Evolutionary conservation across 192 early-diverging fungal genomes (phyloP).

Genomic region (Umbelopsis vinacea): DNA sequence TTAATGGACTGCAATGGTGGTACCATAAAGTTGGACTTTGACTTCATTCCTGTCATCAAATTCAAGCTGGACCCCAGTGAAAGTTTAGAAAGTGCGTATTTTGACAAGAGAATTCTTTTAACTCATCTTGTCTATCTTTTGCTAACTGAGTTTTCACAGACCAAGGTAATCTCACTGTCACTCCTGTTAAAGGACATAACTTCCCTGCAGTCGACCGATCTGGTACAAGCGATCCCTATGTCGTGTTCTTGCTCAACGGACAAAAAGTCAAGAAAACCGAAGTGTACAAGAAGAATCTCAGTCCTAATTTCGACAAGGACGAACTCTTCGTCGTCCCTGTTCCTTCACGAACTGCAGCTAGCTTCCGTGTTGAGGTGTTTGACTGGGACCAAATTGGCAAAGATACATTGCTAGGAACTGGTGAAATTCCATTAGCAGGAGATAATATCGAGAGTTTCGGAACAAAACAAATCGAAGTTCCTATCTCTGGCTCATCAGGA

Average conservation of each 20-base stretch:
- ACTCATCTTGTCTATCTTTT: not conserved
- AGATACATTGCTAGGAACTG: conserved; percentile 61
- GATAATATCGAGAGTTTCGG: conserved; percentile 34
- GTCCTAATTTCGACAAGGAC: conserved; percentile 66
- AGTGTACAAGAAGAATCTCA: conserved; percentile 72
- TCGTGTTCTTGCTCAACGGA: conserved; percentile 66
- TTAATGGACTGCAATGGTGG: conserved; percentile 26
- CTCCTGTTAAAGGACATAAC: conserved; percentile 57
- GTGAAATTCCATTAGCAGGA: conserved; percentile 52
- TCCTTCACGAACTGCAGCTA: conserved; percentile 52
- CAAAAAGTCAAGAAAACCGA: conserved; percentile 72
- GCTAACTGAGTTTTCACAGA: conserved; percentile 30
- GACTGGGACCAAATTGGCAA: conserved; percentile 82
- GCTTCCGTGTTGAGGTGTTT: conserved; percentile 66
- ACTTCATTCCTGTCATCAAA: conserved; percentile 48
- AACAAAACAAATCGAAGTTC: conserved; percentile 28
- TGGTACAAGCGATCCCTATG: conserved; percentile 76
- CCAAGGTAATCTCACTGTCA: conserved; percentile 69
- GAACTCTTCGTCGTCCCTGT: conserved; percentile 68
- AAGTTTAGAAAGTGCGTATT: conserved; percentile 54
- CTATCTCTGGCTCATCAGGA: conserved; percentile 27
- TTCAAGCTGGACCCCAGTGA: conserved; percentile 52
- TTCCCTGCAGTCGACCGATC: conserved; percentile 73
- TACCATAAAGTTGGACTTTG: conserved; percentile 45
- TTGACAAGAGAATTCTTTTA: not conserved